phyloP scores from a whole-genome alignment of 805 yeast genomes.

The Geotrichum ghanense region DNA sequence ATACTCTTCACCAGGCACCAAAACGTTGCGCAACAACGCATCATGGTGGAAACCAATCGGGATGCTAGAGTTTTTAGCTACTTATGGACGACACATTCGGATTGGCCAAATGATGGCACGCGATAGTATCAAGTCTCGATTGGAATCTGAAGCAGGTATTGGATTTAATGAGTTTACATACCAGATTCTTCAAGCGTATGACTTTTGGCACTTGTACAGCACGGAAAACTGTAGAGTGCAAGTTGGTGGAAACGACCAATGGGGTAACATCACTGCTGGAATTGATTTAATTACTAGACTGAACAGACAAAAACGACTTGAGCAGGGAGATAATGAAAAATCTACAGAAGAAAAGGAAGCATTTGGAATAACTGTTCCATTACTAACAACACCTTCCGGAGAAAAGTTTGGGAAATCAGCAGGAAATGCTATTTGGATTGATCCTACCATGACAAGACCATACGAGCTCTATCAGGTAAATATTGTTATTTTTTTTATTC shows the following conservation, averaged over 20 bases:
- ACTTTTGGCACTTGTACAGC: conserved; percentile 70
- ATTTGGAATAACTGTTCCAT: conserved; percentile 81
- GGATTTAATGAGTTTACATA: conserved; percentile 93
- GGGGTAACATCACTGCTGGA: conserved; percentile 98
- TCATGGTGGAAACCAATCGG: conserved; percentile 79
- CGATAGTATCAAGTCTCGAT: conserved; percentile 72
- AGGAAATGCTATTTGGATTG: conserved; percentile 90
- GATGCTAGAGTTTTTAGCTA: conserved; percentile 66
- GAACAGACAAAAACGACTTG: conserved; percentile 10
- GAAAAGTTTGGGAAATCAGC: conserved; percentile 95
- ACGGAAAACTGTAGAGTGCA: conserved; percentile 54
- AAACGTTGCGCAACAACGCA: conserved; percentile 48
- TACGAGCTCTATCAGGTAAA: conserved; percentile 61
- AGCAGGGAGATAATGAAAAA: background rate
- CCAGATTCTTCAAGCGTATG: conserved; percentile 88
- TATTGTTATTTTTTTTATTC: conserved; percentile 9
- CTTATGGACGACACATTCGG: conserved; percentile 67
- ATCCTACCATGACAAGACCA: conserved; percentile 59
- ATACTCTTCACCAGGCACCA: conserved; percentile 12
- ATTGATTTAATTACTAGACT: conserved; percentile 70
- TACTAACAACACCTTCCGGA: conserved; percentile 78
- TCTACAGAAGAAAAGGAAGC: conserved; percentile 9
- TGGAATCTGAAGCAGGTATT: conserved; percentile 59
- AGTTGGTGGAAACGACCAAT: conserved; percentile 93
- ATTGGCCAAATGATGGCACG: conserved; percentile 80